phyloP scores from a whole-genome alignment of 1,284 basidiomycete genomes.

The Ceratobasidium sp. region DNA sequence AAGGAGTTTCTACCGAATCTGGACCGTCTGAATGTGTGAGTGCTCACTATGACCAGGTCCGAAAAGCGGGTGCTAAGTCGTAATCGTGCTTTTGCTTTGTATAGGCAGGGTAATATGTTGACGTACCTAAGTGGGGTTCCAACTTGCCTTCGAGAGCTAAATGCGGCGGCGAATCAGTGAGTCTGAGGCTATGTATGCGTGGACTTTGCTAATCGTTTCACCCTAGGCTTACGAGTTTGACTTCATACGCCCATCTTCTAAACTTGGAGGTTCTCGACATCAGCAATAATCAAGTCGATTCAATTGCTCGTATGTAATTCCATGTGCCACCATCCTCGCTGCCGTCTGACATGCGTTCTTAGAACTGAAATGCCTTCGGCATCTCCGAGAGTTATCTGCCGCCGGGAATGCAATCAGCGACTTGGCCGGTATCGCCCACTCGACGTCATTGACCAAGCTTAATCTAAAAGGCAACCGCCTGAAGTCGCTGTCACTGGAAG shows the following conservation, averaged over 20 bases:
- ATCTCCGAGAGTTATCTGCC: conserved; percentile 88
- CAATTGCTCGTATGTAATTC: conserved; percentile 76
- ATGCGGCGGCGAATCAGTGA: conserved; percentile 80
- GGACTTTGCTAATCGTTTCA: background rate
- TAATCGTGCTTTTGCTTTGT: conserved; percentile 23
- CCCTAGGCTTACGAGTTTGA: conserved; percentile 80
- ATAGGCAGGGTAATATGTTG: conserved; percentile 82
- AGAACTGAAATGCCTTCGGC: conserved; percentile 87
- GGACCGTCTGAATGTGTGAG: conserved; percentile 83
- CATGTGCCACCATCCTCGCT: background rate
- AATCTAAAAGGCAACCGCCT: conserved; percentile 84
- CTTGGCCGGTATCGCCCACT: conserved; percentile 80
- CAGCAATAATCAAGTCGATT: conserved; percentile 89
- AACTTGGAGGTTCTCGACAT: conserved; percentile 92
- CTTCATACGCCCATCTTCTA: conserved; percentile 87
- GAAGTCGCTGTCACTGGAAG: conserved; percentile 67
- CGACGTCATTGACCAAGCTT: conserved; percentile 85
- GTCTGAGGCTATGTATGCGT: conserved; percentile 48
- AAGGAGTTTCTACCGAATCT: conserved; percentile 94
- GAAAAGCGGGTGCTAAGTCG: conserved; percentile 37
- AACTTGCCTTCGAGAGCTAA: conserved; percentile 78
- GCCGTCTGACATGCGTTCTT: conserved; percentile 23
- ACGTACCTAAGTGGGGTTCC: conserved; percentile 91
- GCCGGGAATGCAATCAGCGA: conserved; percentile 84
- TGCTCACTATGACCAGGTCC: conserved; percentile 43